Conservation (phyloP, 768 basidiomycete genomes). For the Amanita jacksonii region DNA sequence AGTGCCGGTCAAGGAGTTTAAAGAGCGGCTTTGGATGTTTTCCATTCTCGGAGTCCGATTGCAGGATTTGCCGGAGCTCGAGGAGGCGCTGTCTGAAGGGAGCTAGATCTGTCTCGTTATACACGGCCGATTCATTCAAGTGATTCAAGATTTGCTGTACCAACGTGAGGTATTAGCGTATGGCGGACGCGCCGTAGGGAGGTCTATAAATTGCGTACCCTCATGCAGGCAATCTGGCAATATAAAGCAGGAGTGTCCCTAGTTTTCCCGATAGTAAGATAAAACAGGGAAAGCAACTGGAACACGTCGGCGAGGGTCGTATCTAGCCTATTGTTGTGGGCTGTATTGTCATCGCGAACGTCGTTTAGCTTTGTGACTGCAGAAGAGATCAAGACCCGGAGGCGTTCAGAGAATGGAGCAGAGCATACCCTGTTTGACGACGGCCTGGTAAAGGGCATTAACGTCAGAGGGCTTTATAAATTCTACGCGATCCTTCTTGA, state of each 20-base stretch:
- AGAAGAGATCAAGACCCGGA: slow-evolving; percentile 15
- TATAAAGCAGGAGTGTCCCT: slow-evolving; percentile 92
- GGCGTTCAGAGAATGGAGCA: background rate
- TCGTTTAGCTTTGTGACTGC: slow-evolving; percentile 87
- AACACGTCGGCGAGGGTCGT: slow-evolving; percentile 95
- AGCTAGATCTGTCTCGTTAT: slow-evolving; percentile 83
- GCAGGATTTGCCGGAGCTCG: slow-evolving; percentile 80
- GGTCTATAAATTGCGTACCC: slow-evolving; percentile 49
- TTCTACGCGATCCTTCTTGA: slow-evolving; percentile 88
- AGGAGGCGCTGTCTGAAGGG: slow-evolving; percentile 79
- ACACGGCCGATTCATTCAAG: slow-evolving; percentile 92
- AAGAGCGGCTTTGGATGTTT: slow-evolving; percentile 84
- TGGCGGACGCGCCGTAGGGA: too few species aligned
- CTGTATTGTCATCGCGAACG: slow-evolving; percentile 68
- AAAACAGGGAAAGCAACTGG: slow-evolving; percentile 90
- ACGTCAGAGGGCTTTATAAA: slow-evolving; percentile 94
- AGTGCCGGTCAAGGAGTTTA: slow-evolving; percentile 80
- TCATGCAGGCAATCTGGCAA: slow-evolving; percentile 92
- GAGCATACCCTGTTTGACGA: slow-evolving; percentile 82
- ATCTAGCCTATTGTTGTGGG: slow-evolving; percentile 85
- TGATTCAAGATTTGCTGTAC: slow-evolving; percentile 85
- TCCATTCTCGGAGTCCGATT: slow-evolving; percentile 67
- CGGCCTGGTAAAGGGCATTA: slow-evolving; percentile 82
- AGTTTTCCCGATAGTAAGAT: slow-evolving; percentile 95
- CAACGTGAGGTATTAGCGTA: too few species aligned